Evolutionary conservation across 1,284 basidiomycete species (phyloP), one percentile per base, ranked within the genome.

Genomic region (Acaromyces ingoldii): DNA sequence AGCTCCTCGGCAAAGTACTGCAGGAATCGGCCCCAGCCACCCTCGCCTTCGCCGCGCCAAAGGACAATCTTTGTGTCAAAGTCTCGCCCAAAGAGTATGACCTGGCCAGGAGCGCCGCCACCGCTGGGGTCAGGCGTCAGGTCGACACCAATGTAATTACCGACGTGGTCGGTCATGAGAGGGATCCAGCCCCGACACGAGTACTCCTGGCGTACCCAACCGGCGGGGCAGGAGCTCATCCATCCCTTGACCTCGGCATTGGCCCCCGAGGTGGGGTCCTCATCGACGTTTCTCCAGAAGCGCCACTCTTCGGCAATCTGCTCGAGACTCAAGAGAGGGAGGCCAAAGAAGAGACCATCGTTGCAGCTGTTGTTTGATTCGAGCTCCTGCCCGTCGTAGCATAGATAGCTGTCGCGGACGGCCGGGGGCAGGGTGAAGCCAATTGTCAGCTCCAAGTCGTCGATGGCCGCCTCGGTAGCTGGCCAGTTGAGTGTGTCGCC

Each of bases 31-130:
- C 88, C 93, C 93, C 95, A 98, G 4, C 93, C 93, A 10, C 83
- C 85, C 31, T 83, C 81, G 15, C 92, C 91, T 59, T 97, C 91
- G 6, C 74, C 75, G 25, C 70, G 62, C 68, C 73, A 77, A 46
- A 97, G 80, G 29, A 97, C 93, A 36, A 96, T 89, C 76, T 98
- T 98, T 22, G 91, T 89, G 76, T 98, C 93, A 77, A 98, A 96
- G 74, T 98, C 93, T 48, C 93, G 83, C 11, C 93, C 93, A 76
- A 97, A 98, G 43, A 97, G 85, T 59, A 98, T 97, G 46, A 96
- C 91, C 76, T 98, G 93, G 3, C 93, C 95, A 45, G 83, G 80
- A 1, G 83, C 76, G 42, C 91, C 93, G 31, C 62, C 58, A 25
- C 67, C 65, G 19, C 53, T 51, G 1, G 69, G 65, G n/a, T 74